Base-by-base conservation (phyloP, 2,329 filamentous ascomycete genomes). In the Colletotrichum karsti region DNA sequence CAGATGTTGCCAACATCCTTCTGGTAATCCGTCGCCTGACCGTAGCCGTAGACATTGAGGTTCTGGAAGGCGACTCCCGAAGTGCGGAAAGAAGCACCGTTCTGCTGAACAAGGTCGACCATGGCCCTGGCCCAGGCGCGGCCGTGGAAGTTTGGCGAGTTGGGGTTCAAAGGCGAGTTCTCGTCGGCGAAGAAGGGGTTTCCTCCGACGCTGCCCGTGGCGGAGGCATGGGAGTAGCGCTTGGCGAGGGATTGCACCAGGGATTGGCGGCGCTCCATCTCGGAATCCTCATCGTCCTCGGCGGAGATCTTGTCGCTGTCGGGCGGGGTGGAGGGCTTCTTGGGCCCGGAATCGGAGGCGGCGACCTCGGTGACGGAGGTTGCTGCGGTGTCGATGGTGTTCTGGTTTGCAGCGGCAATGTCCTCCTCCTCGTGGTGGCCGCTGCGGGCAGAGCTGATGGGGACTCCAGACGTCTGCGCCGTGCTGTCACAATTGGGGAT, bases 11-110 rank as follows among this genome's bases (percentile, higher is more conserved):
- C 81, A 30, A 92, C 88, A 70, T 90, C 86, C 79, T 90, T 90
- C 75, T 93, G 91, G 77, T 91, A 93, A 76, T 93, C 91, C 1
- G 90, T 92, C 1, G 88, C 83, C 42, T 85, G 86, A 48, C 91
- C 91, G 72, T 86, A 93, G 42, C 91, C 91, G 74, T 90, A 88
- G 5, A 92, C 89, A 68, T 88, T 92, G 63, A 93, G 81, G 74
- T 92, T 86, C 77, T 88, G 86, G 80, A 91, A 93, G 56, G 85
- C 84, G 48, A 93, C 83, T 51, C 91, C 91, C 1, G 88, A 85
- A 13, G 87, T 88, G 73, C 90, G 86, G 76, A 89, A 89, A 13
- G 79, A 76, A 70, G 83, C 81, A 58, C 87, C 90, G 64, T 87
- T 84, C 69, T 79, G 82, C 33, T 83, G 81, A 50, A 84, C 81